Evolutionary conservation across 345 rosid genomes (phyloP).

Genomic region (Acer negundo): DNA sequence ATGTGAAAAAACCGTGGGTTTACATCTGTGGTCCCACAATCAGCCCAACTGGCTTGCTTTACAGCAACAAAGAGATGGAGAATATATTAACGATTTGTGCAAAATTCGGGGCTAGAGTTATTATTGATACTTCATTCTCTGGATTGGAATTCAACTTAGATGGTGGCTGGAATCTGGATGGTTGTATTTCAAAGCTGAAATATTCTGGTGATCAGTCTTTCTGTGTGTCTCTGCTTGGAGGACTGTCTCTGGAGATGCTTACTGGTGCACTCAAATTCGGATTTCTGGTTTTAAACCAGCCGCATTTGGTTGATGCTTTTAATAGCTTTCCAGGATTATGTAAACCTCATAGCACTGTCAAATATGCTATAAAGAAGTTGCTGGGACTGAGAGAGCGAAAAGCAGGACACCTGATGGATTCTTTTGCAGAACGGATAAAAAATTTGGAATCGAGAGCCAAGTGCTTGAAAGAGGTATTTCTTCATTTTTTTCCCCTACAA

Average conservation of each 20-base stretch:
- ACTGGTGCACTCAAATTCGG: slow-evolving; percentile 76
- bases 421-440: slow-evolving; percentile 48
- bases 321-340: slow-evolving; percentile 73
- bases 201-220: slow-evolving; percentile 47
- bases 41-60: slow-evolving; percentile 80
- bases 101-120: slow-evolving; percentile 74
- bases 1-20: slow-evolving; percentile 82
- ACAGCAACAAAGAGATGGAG: slow-evolving; percentile 73
- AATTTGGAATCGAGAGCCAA: slow-evolving; percentile 55
- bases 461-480: slow-evolving; percentile 80
- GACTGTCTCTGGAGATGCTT: slow-evolving; percentile 69
- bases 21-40: slow-evolving; percentile 90
- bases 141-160: slow-evolving; percentile 73
- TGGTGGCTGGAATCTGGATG: slow-evolving; percentile 62
- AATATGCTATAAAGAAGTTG: slow-evolving; percentile 81
- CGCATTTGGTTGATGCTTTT: slow-evolving; percentile 55
- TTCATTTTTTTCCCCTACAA: not conserved
- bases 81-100: slow-evolving; percentile 62
- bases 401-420: slow-evolving; percentile 51
- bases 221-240: slow-evolving; percentile 76
- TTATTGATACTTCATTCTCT: slow-evolving; percentile 86
- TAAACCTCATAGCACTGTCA: slow-evolving; percentile 86
- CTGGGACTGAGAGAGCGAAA: slow-evolving; percentile 61
- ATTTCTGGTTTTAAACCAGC: slow-evolving; percentile 60
- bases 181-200: slow-evolving; percentile 44